Base-by-base conservation (phyloP, 805 yeast genomes). In the Sugiyamaella americana region DNA sequence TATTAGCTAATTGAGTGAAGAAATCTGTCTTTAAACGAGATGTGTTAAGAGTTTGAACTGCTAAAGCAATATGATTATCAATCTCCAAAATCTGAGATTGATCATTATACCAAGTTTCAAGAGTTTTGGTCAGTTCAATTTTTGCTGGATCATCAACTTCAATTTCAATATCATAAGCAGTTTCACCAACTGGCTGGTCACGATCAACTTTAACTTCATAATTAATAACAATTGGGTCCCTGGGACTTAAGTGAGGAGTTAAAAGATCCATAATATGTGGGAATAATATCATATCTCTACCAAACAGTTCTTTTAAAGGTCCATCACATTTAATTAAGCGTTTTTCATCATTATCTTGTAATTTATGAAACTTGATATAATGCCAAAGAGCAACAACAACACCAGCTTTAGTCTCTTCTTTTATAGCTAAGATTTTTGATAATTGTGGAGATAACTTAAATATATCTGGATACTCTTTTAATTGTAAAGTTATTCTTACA, bases 331-430 rank as follows among this genome's bases (percentile, higher is more conserved):
- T 71, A 44, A 80, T 71, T 23, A 73, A 60, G 23, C 80, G 70
- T 56, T 71, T 75, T 54, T 79, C 83, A 44, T 78, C 81, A 11
- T 66, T 64, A 30, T 76, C 77, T 60, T 76, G 78, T 47, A 87
- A 66, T 52, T 79, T 76, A 61, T 84, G 84, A 62, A 76, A 76
- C 55, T 84, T 76, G 51, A 70, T 63, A 60, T 87, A 87, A 63
- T 84, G 87, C 87, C 94, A 87, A 32, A 87, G 64, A 8, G 80
- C 74, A 56, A 78, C 88, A 39, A 85, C 82, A 40, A 87, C 79
- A 47, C 87, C 96, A 49, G 91, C 94, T 61, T 88, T 88, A 3
- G 94, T 82, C 26, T 85, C 82, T 61, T 87, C 95, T 22, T 72
- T 68, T 30, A 78, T 73, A 19, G 97, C 97, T 26, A 87, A 69